Evolutionary conservation across 805 yeast species (phyloP), one percentile per base, ranked within the genome.

Genomic region (Saccharomyces paradoxus): DNA sequence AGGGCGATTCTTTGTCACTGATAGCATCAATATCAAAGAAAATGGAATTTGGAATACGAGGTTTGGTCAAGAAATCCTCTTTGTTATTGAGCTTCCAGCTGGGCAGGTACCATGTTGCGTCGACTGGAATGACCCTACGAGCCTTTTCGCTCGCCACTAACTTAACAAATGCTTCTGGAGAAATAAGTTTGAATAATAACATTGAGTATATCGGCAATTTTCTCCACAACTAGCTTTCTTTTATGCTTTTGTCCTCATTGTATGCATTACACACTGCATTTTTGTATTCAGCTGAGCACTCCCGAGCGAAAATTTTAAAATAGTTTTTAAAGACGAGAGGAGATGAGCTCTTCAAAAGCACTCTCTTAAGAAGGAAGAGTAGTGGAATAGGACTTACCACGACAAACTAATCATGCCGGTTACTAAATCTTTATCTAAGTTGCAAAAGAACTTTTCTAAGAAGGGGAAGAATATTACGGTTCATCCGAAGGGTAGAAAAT

Each of bases 91-190:
- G 75, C 10, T 85, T 83, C 44, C 72, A 74, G 63, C 83, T 85
- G 50, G 98, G 97, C 81, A 92, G 78, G 69, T 83, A 89, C 97
- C 98, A 94, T 0, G 97, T 84, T 4, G 95, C 82, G 69, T 92
- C 99, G 22, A 92, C 74, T 0, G 96, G 85, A 10, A 86, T 56
- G 26, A 76, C 69, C 48, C 78, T 66, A 13, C 58, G 59, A 1
- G 62, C 56, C 50, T 65, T 64, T 47, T 59, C 59, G 6, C 14
- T 32, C 10, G 56, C 55, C n/a, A 65, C 17, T 22, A 66, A 48
- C 17, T 62, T 63, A 1, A 53, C 51, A 48, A 64, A 67, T 1
- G 56, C 60, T 48, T 60, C 60, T 17, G 73, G 72, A 10, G 69
- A 55, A 3, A 69, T 54, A 22, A 70, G 51, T 48, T 70, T 65